These are phyloP conservation scores for Cladophialophora psammophila DNA, from an alignment of 2,329 filamentous ascomycete genomes.

Conservation along the genomic window DNA sequence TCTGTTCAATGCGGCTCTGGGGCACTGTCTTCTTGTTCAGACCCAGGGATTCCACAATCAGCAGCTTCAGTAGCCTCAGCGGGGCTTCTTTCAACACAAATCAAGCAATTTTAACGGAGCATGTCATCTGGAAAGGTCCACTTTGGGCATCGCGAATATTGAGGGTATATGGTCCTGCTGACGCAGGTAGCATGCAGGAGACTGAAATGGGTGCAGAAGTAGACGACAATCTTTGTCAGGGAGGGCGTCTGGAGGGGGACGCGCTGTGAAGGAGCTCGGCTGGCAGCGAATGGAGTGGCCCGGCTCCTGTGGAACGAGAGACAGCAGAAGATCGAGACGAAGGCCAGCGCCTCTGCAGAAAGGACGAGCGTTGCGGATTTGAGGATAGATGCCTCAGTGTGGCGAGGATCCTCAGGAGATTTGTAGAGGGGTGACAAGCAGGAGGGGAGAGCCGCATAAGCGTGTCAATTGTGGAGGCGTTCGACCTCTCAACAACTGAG, in stretches of 20 bases:
- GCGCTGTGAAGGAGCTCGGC: constrained; percentile 23
- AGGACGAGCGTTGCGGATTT: constrained; percentile 19
- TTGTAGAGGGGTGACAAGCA: constrained; percentile 2
- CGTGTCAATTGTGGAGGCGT: constrained; percentile 1
- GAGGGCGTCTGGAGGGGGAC: constrained; percentile 27
- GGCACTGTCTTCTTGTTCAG: constrained; percentile 27
- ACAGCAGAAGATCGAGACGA: constrained; percentile 21
- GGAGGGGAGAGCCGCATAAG: constrained; percentile 9
- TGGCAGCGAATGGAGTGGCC: constrained; percentile 31
- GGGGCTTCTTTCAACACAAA: constrained; percentile 29
- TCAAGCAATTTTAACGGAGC: constrained; percentile 28
- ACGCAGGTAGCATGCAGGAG: not conserved
- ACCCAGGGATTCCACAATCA: constrained; percentile 26
- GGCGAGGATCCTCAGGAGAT: constrained; percentile 17
- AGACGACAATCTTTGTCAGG: constrained; percentile 16
- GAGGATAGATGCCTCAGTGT: constrained; percentile 11
- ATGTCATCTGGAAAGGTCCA: constrained; percentile 31
- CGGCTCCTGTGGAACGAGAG: constrained; percentile 30
- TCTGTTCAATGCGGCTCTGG: constrained; percentile 27
- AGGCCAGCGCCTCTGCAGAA: constrained; percentile 6
- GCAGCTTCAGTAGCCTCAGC: constrained; percentile 24
- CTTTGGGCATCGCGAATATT: constrained; percentile 24
- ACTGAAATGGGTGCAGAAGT: not conserved
- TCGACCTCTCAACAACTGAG: not conserved
- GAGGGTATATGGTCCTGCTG: constrained; percentile 4